Evolutionary conservation across 2,329 filamentous ascomycete species (phyloP).

Genomic region (Coniosporium uncinatum): DNA sequence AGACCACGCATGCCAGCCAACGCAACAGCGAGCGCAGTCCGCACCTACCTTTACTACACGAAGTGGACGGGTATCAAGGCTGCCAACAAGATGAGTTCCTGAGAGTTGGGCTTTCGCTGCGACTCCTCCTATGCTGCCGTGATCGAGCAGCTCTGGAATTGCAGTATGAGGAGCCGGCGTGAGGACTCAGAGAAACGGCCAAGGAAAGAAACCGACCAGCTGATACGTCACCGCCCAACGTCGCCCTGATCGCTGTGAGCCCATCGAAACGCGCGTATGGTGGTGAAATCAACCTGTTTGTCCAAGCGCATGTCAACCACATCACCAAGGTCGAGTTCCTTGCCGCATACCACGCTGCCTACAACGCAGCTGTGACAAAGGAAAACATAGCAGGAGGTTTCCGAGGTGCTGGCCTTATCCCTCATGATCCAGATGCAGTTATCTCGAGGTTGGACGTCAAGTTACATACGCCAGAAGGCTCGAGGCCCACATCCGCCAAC

Average conservation of each 20-base stretch:
- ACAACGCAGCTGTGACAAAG: slow-evolving; percentile 15
- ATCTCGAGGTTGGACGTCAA: slow-evolving; percentile 20
- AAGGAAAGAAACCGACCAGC: no score
- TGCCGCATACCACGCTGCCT: slow-evolving; percentile 17
- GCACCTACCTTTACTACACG: no score
- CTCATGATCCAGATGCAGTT: slow-evolving; percentile 20
- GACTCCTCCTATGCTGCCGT: no score
- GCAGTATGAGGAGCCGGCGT: no score
- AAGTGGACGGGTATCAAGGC: no score
- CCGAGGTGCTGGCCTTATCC: slow-evolving; percentile 22
- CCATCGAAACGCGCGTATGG: slow-evolving; percentile 25
- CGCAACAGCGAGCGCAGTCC: no score
- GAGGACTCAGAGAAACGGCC: no score
- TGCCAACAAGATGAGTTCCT: no score
- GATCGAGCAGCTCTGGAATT: no score
- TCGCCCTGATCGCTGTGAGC: slow-evolving; percentile 30
- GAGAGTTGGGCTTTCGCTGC: no score
- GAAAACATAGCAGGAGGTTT: slow-evolving; percentile 21
- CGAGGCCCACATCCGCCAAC: no score
- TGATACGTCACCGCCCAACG: slow-evolving; percentile 29
- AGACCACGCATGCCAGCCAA: no score
- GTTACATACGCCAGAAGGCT: slow-evolving; percentile 8
- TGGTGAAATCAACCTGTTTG: slow-evolving; percentile 18
- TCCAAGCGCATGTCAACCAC: slow-evolving; percentile 18
- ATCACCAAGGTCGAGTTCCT: slow-evolving; percentile 21